Conservation (phyloP, 805 yeast genomes). For the Maudiozyma bulderi region DNA sequence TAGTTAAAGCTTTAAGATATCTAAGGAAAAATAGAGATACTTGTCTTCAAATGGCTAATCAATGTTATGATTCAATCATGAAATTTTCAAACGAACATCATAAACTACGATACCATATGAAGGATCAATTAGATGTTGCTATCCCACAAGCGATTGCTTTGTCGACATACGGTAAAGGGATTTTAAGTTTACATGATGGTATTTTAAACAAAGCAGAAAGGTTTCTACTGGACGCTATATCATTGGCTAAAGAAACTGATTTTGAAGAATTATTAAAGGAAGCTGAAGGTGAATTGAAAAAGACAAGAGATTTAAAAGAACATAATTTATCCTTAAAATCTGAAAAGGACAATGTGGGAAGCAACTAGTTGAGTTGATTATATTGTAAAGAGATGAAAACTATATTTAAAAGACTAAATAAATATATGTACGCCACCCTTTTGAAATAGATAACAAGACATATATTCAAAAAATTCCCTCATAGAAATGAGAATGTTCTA, state of each 20-base stretch:
- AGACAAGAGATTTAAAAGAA: slow-evolving; percentile 20
- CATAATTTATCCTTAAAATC: neutral
- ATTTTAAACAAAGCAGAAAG: slow-evolving; percentile 49
- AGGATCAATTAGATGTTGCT: slow-evolving; percentile 32
- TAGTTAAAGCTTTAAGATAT: slow-evolving; percentile 15
- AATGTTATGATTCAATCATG: slow-evolving; percentile 37
- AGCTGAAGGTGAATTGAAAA: slow-evolving; percentile 56
- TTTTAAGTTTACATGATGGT: slow-evolving; percentile 53
- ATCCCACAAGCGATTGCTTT: slow-evolving; percentile 64
- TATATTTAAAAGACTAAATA: too few relatives aligned
- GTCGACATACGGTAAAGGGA: slow-evolving; percentile 81
- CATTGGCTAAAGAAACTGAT: slow-evolving; percentile 58
- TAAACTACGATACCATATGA: slow-evolving; percentile 25
- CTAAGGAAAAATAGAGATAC: slow-evolving; percentile 21
- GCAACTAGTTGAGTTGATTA: too few relatives aligned
- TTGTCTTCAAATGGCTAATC: slow-evolving; percentile 28
- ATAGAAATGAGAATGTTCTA: too few relatives aligned
- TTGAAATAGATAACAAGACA: too few relatives aligned
- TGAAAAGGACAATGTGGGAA: neutral
- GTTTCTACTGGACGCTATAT: slow-evolving; percentile 56
- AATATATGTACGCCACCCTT: too few relatives aligned
- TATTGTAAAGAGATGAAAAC: too few relatives aligned
- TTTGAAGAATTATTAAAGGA: slow-evolving; percentile 52
- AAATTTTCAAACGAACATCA: slow-evolving; percentile 31
- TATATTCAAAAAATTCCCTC: too few relatives aligned